These are phyloP conservation scores for Bipolaris oryzae DNA, from an alignment of 2,329 filamentous ascomycete genomes.

Conservation along the genomic window DNA sequence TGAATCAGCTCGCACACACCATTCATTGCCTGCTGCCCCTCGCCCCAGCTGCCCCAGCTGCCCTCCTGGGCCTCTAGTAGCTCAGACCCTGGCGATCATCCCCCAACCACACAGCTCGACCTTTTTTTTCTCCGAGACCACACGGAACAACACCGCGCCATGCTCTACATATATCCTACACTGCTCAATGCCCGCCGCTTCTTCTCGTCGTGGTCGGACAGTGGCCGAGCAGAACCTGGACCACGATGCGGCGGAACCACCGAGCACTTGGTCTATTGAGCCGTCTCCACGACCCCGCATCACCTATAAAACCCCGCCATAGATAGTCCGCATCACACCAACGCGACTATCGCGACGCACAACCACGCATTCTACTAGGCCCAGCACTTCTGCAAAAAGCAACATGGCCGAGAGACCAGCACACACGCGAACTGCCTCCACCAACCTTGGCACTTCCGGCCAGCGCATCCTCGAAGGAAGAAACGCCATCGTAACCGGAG, in stretches of 20 bases:
- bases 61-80: not conserved
- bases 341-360: not conserved
- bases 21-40: constrained; percentile 3
- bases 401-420: constrained; percentile 48
- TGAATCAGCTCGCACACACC: constrained; percentile 8
- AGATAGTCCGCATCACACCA: constrained; percentile 1
- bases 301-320: constrained; percentile 29
- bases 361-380: not conserved
- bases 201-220: constrained; percentile 8
- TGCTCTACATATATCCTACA: not conserved
- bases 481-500: constrained; percentile 78
- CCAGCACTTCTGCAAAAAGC: constrained; percentile 2
- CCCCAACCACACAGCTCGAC: not conserved
- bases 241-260: constrained; percentile 20
- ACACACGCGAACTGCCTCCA: constrained; percentile 46
- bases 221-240: constrained; percentile 3
- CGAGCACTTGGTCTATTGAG: constrained; percentile 24
- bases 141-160: not conserved
- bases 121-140: not conserved
- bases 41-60: constrained; percentile 4
- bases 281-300: constrained; percentile 27
- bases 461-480: constrained; percentile 66
- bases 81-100: constrained; percentile 16
- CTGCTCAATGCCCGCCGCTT: not conserved
- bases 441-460: constrained; percentile 45